Evolutionary conservation across 805 yeast genomes (phyloP), one percentile per base, ranked within the genome.

Genomic region (Hagleromyces aurorensis): DNA sequence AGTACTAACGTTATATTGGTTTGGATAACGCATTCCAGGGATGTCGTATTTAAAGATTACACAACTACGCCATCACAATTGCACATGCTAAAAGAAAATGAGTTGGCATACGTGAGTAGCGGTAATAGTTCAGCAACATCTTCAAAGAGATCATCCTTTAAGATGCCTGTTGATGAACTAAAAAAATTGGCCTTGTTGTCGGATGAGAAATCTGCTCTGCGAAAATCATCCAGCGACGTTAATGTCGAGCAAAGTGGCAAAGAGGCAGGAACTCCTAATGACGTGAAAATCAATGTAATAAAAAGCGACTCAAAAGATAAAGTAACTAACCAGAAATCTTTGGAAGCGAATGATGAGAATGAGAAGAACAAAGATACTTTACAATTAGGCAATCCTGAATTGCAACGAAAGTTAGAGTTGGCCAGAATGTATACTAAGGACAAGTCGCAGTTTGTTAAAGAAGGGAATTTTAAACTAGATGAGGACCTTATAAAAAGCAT

Each of bases 21-120:
- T 13, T 89, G 96, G 96, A 69, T 89, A 7, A 84, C 95, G 0
- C 86, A 82, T 50, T 78, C 89, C 1, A 73, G 89, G 44, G 59
- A 54, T 34, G 57, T 50, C 15, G 54, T 50, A 3, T 50, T 50
- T 16, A 50, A 50, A 18, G 53, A 54, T 21, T 56, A 54, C 16
- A 48, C 49, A 18, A 54, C 61, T 10, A 47, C 55, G 16, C 65
- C 66, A 20, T 62, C 67, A 1, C 68, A 63, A 36, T 29, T 63
- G 32, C 50, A 53, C 6, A 61, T 62, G 37, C 43, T 63, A 25
- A 57, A 60, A 19, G 68, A 61, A 33, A 52, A 48, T 32, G 65
- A 62, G 16, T 40, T 52, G 12, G 41, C 54, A 3, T 41, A 42
- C 15, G 41, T 48, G 13, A 49, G 55, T 22, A 49, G 50, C 25